Conservation (phyloP, 2,329 filamentous ascomycete genomes). For the Penicillium griseofulvum region DNA sequence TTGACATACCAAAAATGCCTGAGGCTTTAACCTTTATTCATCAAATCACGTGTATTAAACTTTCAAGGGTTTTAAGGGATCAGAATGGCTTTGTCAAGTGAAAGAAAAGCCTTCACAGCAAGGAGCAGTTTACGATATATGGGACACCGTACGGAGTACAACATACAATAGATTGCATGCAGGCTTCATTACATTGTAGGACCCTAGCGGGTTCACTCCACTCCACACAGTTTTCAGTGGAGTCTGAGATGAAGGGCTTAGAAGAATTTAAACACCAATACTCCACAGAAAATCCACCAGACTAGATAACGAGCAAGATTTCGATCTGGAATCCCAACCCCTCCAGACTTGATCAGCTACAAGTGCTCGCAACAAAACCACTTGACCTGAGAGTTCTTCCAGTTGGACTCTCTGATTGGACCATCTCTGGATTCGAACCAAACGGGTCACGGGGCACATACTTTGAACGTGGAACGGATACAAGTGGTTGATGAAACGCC, state of each 20-base stretch:
- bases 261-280: not conserved
- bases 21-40: too few relatives aligned
- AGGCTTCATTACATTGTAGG: not conserved
- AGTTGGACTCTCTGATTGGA: slow-evolving; percentile 15
- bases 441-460: slow-evolving; percentile 13
- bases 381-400: not conserved
- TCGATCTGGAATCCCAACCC: not conserved
- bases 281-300: slow-evolving; percentile 2
- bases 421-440: slow-evolving; percentile 12
- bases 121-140: not conserved
- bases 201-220: not conserved
- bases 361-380: not conserved
- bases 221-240: slow-evolving; percentile 4
- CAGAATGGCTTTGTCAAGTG: not conserved
- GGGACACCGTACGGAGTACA: too few relatives aligned
- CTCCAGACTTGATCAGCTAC: not conserved
- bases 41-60: not conserved
- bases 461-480: slow-evolving; percentile 9
- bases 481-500: slow-evolving; percentile 18
- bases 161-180: not conserved
- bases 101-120: not conserved
- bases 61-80: not conserved
- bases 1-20: too few relatives aligned
- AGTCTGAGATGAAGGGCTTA: not conserved
- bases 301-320: slow-evolving; percentile 1